phyloP scores from a whole-genome alignment of 2,329 filamentous ascomycete genomes.

The Colletotrichum acutatum region DNA sequence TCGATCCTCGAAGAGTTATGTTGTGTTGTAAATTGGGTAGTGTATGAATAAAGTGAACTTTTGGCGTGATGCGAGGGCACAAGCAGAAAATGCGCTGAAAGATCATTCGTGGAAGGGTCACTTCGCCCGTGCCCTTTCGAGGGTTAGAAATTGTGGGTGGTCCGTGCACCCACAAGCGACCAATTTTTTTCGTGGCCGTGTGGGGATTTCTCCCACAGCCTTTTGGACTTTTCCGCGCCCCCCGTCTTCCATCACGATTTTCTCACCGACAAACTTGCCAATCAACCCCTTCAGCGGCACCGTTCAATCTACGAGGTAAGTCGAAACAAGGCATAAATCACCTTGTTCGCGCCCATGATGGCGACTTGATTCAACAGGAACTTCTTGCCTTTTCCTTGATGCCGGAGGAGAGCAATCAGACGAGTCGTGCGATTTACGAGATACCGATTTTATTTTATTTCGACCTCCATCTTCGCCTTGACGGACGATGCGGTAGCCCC shows the following conservation, averaged over 20 bases:
- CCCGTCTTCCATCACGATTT: slow-evolving; percentile 33
- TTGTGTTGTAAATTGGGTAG: slow-evolving; percentile 49
- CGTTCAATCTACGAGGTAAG: slow-evolving; percentile 55
- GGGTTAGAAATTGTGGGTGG: slow-evolving; percentile 46
- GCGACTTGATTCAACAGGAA: slow-evolving; percentile 45
- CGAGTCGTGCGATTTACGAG: slow-evolving; percentile 40
- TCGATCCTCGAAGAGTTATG: slow-evolving; percentile 75
- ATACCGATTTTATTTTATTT: background rate
- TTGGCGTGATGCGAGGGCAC: slow-evolving; percentile 34
- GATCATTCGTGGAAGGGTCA: slow-evolving; percentile 28
- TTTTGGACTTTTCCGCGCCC: slow-evolving; percentile 26
- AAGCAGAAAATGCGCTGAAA: slow-evolving; percentile 8
- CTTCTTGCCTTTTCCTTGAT: slow-evolving; percentile 59
- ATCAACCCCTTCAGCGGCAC: slow-evolving; percentile 41
- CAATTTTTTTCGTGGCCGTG: slow-evolving; percentile 35
- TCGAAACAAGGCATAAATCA: slow-evolving; percentile 39
- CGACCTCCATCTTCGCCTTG: slow-evolving; percentile 11
- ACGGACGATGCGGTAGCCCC: slow-evolving; percentile 20
- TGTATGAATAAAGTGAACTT: slow-evolving; percentile 42
- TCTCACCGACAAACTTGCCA: slow-evolving; percentile 42
- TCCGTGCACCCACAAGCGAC: slow-evolving; percentile 55
- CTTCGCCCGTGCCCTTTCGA: slow-evolving; percentile 44
- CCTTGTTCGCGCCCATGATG: slow-evolving; percentile 31
- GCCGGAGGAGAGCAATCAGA: slow-evolving; percentile 73
- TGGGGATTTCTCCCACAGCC: slow-evolving; percentile 2